A percentile compares a stretch with the other conserved stretches of the same genome.
Evolutionary conservation across 2,329 filamentous ascomycete species (phyloP).

Genomic region (Cladophialophora bantiana): DNA sequence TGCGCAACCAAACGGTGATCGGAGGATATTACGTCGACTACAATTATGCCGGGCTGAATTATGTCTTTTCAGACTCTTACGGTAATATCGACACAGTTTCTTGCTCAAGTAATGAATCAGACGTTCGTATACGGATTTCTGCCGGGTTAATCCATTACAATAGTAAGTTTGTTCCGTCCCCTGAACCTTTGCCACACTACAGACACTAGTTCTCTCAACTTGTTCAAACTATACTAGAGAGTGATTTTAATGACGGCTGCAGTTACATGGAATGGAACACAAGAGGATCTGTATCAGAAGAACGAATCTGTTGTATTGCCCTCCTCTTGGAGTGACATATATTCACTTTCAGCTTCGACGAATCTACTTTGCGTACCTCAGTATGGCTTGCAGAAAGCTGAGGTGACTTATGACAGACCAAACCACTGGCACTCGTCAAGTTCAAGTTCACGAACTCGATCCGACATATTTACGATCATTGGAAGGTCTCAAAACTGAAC

Average conservation of each 20-base stretch:
- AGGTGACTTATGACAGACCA: conserved; percentile 12
- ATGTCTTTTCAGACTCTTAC: conserved; percentile 10
- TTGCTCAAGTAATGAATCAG: neutral
- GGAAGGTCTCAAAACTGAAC: neutral
- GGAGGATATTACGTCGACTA: conserved; percentile 10
- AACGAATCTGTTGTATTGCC: conserved; percentile 2
- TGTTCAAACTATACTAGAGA: neutral
- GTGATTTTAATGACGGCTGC: neutral
- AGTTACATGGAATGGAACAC: conserved; percentile 13
- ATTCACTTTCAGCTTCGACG: conserved; percentile 1
- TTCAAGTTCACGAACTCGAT: conserved; percentile 6
- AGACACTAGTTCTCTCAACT: neutral
- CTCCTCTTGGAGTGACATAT: neutral
- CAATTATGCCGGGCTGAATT: conserved; percentile 9
- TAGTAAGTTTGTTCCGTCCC: neutral
- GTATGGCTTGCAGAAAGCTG: conserved; percentile 7
- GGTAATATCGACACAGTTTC: conserved; percentile 5
- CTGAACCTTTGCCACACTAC: neutral
- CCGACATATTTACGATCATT: neutral
- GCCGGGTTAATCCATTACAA: conserved; percentile 11
- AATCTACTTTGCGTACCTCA: conserved; percentile 9
- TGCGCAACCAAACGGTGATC: neutral
- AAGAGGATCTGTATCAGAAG: neutral
- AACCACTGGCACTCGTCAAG: neutral
- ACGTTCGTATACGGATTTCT: conserved; percentile 8